phyloP scores from a whole-genome alignment of 495 filamentous ascomycete species.

The Staphylotrichum tortipilum region DNA sequence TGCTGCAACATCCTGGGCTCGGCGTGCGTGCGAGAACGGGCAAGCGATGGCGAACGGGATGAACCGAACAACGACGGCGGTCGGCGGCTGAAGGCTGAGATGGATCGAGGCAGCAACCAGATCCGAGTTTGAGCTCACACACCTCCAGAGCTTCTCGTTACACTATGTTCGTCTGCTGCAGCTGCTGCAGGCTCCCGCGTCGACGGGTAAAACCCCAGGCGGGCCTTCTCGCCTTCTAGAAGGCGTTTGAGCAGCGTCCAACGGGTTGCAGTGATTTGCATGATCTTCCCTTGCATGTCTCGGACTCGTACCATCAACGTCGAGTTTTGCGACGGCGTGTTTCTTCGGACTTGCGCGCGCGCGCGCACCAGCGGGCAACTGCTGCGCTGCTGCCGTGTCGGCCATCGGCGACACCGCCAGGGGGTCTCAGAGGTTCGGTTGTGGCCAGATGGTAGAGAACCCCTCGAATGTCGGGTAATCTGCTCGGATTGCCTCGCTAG shows the following conservation, averaged over 20 bases:
- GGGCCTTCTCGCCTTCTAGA: constrained; percentile 8
- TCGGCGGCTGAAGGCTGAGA: too few relatives aligned
- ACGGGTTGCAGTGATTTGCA: constrained; percentile 6
- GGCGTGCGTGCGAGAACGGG: too few relatives aligned
- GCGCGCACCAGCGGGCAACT: background rate
- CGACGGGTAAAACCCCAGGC: constrained; percentile 10
- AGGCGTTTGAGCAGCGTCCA: constrained; percentile 4
- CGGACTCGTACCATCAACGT: constrained; percentile 7
- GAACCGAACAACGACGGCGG: too few relatives aligned
- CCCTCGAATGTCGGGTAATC: constrained; percentile 14
- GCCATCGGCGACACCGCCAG: background rate
- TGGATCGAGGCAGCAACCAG: too few relatives aligned
- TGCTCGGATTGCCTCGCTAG: too few relatives aligned
- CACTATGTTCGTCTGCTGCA: too few relatives aligned
- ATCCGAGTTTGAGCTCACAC: too few relatives aligned
- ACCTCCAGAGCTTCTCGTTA: too few relatives aligned
- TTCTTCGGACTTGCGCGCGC: too few relatives aligned
- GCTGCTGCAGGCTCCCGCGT: too few relatives aligned
- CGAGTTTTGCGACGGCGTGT: background rate
- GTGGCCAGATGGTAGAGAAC: background rate
- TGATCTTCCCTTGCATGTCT: constrained; percentile 12
- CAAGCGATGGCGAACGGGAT: background rate
- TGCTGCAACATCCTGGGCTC: background rate
- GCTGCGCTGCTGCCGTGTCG: too few relatives aligned
- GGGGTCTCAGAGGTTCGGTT: too few relatives aligned